Evolutionary conservation across 2,329 filamentous ascomycete genomes (phyloP).

Genomic region (Penicillium brevicompactum): DNA sequence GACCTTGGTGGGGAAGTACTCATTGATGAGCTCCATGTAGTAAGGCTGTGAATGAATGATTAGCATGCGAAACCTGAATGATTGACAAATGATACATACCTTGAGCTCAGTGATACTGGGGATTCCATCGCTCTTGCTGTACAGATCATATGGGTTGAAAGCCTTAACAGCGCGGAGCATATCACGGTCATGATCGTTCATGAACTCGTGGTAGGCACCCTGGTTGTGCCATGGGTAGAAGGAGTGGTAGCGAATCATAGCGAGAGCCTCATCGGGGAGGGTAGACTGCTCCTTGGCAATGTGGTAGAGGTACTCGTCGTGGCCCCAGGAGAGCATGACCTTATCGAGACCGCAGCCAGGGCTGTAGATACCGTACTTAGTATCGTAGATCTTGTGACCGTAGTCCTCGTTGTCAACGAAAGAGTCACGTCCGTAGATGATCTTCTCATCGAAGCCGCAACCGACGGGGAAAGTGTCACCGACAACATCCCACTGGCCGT

Average conservation of each 20-base stretch:
- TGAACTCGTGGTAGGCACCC: conserved; percentile 78
- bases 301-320: conserved; percentile 64
- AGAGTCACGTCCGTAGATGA: conserved; percentile 75
- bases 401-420: conserved; percentile 77
- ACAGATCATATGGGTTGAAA: conserved; percentile 90
- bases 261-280: conserved; percentile 78
- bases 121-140: conserved; percentile 85
- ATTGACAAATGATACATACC: not conserved
- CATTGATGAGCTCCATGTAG: conserved; percentile 73
- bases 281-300: conserved; percentile 80
- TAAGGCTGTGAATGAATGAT: conserved; percentile 54
- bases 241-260: conserved; percentile 91
- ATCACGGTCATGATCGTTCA: conserved; percentile 77
- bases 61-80: not conserved
- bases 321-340: conserved; percentile 85
- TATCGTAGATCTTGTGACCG: conserved; percentile 70
- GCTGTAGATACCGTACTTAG: conserved; percentile 77
- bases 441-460: conserved; percentile 62
- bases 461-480: conserved; percentile 59
- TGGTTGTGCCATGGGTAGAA: conserved; percentile 91
- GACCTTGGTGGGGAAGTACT: conserved; percentile 70
- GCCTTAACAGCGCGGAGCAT: conserved; percentile 81
- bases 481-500: conserved; percentile 91
- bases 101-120: conserved; percentile 77
- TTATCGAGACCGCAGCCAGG: conserved; percentile 81